phyloP scores from a whole-genome alignment of 805 yeast species.

The Metschnikowia matae region DNA sequence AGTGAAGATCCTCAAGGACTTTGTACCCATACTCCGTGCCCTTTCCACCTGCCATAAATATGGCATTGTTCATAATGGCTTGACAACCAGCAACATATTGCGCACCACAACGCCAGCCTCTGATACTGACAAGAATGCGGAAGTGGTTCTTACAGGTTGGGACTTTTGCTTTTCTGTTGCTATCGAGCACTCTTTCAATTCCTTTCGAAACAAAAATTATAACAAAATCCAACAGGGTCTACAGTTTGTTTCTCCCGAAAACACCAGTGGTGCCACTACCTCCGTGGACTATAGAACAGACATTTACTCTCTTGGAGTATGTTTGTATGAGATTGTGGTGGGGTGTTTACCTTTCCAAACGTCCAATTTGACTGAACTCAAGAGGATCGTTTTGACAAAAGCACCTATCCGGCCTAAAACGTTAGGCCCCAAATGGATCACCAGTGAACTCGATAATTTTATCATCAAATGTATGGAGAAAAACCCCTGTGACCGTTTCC shows the following conservation, averaged over 20 bases:
- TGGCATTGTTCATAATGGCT: conserved; percentile 47
- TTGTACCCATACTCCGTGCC: conserved; percentile 21
- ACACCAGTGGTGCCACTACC: conserved; percentile 35
- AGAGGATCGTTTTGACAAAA: conserved; percentile 38
- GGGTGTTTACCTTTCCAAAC: conserved; percentile 44
- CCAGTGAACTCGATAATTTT: conserved; percentile 31
- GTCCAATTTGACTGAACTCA: conserved; percentile 35
- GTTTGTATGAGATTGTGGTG: conserved; percentile 44
- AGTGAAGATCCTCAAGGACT: conserved; percentile 22
- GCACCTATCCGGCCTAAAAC: conserved; percentile 40
- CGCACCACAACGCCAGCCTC: conserved; percentile 23
- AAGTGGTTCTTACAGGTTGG: conserved; percentile 44
- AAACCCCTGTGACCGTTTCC: conserved; percentile 36
- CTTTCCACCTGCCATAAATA: conserved; percentile 29
- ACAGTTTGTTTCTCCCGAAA: conserved; percentile 51
- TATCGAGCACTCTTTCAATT: conserved; percentile 39
- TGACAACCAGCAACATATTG: conserved; percentile 37
- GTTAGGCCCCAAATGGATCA: conserved; percentile 25
- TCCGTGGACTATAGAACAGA: conserved; percentile 46
- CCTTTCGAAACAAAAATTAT: conserved; percentile 40
- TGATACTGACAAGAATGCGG: background rate
- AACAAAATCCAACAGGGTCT: conserved; percentile 34
- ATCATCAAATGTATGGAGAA: conserved; percentile 43
- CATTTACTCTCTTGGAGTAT: conserved; percentile 47
- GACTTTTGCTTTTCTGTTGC: conserved; percentile 42